Evolutionary conservation across 805 yeast species (phyloP), one percentile per base, ranked within the genome.

Genomic region (Gaillardinia entomophila): DNA sequence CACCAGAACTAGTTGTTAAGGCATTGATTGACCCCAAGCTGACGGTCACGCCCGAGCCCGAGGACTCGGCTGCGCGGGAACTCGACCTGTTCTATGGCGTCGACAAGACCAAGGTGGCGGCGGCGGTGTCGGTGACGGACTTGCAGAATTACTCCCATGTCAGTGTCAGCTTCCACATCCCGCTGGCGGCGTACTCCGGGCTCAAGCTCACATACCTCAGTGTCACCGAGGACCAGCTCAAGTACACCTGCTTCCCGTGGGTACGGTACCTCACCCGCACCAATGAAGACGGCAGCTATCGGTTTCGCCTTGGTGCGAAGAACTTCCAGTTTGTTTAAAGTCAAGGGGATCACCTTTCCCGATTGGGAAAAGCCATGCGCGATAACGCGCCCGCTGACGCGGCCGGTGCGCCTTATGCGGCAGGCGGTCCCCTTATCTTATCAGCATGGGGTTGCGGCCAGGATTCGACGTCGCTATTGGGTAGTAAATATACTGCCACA

Each of bases 161-260:
- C 15, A 41, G 45, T 8, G 30, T 62, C 3, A 41, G 45, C 8
- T 66, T 63, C 40, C 51, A 46, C 27, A 53, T 66, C 14, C 68
- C 71, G 7, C 71, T 77, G 55, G 55, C 71, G 35, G 68, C 86
- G 1, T 73, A 78, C 38, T 76, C 85, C 27, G 87, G 87, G 0
- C 55, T 83, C 24, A 77, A 75, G 43, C 69, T 83, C 15, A 82
- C 75, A 24, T 83, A 77, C 43, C 52, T 83, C 31, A 76, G 79
- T 40, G 80, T 83, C 12, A 73, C 72, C 16, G 94, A 83, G 45
- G 73, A 70, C 4, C 69, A 66, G 32, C 52, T 82, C 48, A 63
- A 71, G 32, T 79, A 79, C 43, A 76, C 83, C 4, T 73, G 84
- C 26, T 82, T 83, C 48, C 89, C 92, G 0, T 83, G 94, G 94